phyloP scores from a whole-genome alignment of 306 rosid genomes.

The Quercus alba region DNA sequence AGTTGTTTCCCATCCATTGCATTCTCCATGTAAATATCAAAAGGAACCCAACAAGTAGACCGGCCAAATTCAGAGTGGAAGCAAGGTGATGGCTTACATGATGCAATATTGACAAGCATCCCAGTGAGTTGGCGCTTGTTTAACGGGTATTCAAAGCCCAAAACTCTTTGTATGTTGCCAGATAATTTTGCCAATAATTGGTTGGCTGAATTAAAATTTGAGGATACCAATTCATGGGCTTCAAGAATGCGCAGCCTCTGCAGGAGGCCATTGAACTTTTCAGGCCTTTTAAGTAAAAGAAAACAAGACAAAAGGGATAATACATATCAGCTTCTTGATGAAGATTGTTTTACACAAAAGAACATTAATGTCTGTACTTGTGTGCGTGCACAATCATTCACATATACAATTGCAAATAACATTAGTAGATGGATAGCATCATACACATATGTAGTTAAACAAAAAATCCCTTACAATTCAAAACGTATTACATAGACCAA shows the following conservation, averaged over 20 bases:
- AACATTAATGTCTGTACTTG: slow-evolving; percentile 4
- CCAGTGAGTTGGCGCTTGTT: slow-evolving; percentile 48
- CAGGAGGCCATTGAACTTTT: slow-evolving; percentile 63
- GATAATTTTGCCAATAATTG: slow-evolving; percentile 46
- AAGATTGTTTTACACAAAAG: slow-evolving; percentile 10
- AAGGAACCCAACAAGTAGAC: slow-evolving; percentile 63
- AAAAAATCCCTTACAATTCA: neutral
- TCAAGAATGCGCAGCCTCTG: slow-evolving; percentile 56
- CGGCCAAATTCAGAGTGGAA: slow-evolving; percentile 37
- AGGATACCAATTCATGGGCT: slow-evolving; percentile 45
- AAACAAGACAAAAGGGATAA: slow-evolving; percentile 16
- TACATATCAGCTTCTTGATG: slow-evolving; percentile 24
- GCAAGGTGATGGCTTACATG: slow-evolving; percentile 34
- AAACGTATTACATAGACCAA: neutral
- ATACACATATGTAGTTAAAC: too few relatives aligned
- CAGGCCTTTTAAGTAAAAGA: slow-evolving; percentile 52
- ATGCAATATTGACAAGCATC: slow-evolving; percentile 42
- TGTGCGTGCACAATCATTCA: neutral
- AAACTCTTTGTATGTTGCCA: slow-evolving; percentile 48
- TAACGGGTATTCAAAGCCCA: slow-evolving; percentile 37
- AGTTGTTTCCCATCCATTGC: slow-evolving; percentile 73
- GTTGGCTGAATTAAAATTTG: slow-evolving; percentile 42
- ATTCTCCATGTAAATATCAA: slow-evolving; percentile 75
- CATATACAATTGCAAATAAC: slow-evolving; percentile 3
- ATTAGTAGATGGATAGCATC: too few relatives aligned